phyloP scores from a whole-genome alignment of 2,329 filamentous ascomycete species.

The Chrysoporthe austroafricana region DNA sequence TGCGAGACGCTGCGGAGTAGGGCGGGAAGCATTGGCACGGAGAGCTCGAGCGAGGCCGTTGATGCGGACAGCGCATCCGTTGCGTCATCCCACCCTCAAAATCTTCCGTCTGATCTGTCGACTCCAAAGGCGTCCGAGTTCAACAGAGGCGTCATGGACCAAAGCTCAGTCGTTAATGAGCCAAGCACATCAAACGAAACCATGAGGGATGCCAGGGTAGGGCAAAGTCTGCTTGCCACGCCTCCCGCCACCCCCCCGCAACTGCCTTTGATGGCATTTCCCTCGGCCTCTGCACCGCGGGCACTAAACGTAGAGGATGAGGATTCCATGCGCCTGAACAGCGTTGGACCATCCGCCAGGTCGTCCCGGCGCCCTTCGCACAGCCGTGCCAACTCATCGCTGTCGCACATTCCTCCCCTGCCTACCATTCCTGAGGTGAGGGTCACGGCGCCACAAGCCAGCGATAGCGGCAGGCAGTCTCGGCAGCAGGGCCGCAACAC shows the following conservation, averaged over 20 bases:
- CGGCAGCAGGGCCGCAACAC: conserved; percentile 1
- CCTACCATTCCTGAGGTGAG: conserved; percentile 49
- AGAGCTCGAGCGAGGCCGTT: conserved; percentile 13
- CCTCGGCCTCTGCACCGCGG: not conserved
- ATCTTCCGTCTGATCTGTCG: conserved; percentile 43
- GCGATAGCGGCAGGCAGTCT: conserved; percentile 10
- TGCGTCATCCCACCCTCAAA: conserved; percentile 56
- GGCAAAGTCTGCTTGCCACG: conserved; percentile 25
- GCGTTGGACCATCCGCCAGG: conserved; percentile 3
- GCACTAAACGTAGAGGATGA: conserved; percentile 16
- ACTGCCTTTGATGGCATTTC: conserved; percentile 12
- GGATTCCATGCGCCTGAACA: conserved; percentile 7
- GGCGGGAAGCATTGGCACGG: conserved; percentile 35
- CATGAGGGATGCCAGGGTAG: conserved; percentile 23
- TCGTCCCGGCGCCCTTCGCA: conserved; percentile 16
- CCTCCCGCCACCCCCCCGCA: conserved; percentile 22
- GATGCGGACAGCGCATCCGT: conserved; percentile 42
- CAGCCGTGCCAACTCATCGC: conserved; percentile 30
- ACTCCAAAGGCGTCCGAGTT: conserved; percentile 33
- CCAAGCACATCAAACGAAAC: conserved; percentile 21
- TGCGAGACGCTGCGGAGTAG: conserved; percentile 37
- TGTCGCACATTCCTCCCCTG: conserved; percentile 35
- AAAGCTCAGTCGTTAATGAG: conserved; percentile 1
- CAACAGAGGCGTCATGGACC: conserved; percentile 29
- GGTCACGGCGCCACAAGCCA: conserved; percentile 33